Evolutionary conservation across 306 rosid genomes (phyloP).

Genomic region (Carpinus viminea): DNA sequence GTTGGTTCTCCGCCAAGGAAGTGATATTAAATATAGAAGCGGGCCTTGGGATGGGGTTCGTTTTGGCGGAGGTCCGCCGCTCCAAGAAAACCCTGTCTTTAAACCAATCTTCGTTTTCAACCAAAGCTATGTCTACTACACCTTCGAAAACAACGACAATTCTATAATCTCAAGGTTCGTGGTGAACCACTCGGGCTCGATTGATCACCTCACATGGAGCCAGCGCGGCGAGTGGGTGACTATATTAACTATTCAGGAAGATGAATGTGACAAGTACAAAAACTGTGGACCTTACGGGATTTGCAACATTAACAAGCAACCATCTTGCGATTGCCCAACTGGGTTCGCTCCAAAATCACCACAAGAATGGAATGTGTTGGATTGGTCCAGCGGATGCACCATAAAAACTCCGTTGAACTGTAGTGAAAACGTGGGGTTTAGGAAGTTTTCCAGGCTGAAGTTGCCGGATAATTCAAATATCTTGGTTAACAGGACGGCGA

Average conservation of each 20-base stretch:
- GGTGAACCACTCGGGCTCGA: constrained; percentile 33
- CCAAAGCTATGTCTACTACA: constrained; percentile 36
- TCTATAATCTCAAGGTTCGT: constrained; percentile 34
- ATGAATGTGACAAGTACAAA: constrained; percentile 40
- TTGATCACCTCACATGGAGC: constrained; percentile 43
- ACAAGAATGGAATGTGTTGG: constrained; percentile 22
- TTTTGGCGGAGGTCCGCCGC: constrained; percentile 29
- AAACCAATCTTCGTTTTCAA: constrained; percentile 34
- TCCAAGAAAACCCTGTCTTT: constrained; percentile 35
- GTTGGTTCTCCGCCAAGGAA: constrained; percentile 32
- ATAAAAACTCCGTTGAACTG: constrained; percentile 18
- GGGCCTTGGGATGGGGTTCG: constrained; percentile 48
- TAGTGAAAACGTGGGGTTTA: constrained; percentile 22
- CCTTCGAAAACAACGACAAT: constrained; percentile 31
- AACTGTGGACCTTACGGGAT: constrained; percentile 45
- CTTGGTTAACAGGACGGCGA: constrained; percentile 8
- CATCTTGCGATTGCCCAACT: constrained; percentile 31
- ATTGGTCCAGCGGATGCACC: constrained; percentile 40
- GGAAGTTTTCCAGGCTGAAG: constrained; percentile 32
- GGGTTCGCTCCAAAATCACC: constrained; percentile 38
- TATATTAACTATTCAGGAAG: constrained; percentile 28
- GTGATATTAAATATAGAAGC: constrained; percentile 36
- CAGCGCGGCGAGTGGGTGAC: constrained; percentile 24
- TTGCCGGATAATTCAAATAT: constrained; percentile 40
- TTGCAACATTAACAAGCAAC: constrained; percentile 26